Evolutionary conservation across 495 filamentous ascomycete species (phyloP).

Genomic region (Bombardia bombarda): DNA sequence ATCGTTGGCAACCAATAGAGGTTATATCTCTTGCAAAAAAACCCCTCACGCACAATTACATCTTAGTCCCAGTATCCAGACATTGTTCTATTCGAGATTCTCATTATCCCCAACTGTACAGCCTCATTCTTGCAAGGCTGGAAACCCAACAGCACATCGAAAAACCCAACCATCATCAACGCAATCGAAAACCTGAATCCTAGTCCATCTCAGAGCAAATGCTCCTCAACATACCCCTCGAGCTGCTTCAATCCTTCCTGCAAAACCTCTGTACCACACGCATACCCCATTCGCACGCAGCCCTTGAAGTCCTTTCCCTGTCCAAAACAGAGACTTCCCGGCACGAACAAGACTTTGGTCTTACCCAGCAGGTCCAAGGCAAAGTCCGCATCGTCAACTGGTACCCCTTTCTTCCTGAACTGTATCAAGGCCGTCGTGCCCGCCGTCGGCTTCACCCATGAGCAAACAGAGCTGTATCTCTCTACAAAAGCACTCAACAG

Average conservation of each 20-base stretch:
- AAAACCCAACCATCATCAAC: neutral
- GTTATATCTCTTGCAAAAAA: too few species aligned
- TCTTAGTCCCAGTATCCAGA: too few species aligned
- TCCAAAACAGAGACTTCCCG: constrained; percentile 71
- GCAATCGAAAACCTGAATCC: neutral
- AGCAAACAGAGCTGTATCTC: constrained; percentile 51
- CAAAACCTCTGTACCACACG: constrained; percentile 62
- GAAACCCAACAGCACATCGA: neutral
- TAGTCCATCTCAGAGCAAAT: constrained; percentile 11
- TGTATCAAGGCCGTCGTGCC: constrained; percentile 78
- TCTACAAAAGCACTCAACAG: constrained; percentile 63
- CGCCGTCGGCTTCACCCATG: constrained; percentile 69
- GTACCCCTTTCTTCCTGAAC: constrained; percentile 54
- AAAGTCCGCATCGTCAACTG: constrained; percentile 65
- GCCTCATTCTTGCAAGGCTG: too few species aligned
- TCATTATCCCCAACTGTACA: too few species aligned
- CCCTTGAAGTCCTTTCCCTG: constrained; percentile 61
- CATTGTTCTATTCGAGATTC: too few species aligned
- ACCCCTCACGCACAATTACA: too few species aligned
- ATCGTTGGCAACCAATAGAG: too few species aligned
- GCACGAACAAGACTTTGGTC: constrained; percentile 72
- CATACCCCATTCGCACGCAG: constrained; percentile 74
- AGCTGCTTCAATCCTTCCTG: constrained; percentile 57
- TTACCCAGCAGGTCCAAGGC: constrained; percentile 61
- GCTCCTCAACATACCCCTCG: constrained; percentile 47